phyloP scores from a whole-genome alignment of 139 green algal genomes.

The Chlamydomonas schloesseri region DNA sequence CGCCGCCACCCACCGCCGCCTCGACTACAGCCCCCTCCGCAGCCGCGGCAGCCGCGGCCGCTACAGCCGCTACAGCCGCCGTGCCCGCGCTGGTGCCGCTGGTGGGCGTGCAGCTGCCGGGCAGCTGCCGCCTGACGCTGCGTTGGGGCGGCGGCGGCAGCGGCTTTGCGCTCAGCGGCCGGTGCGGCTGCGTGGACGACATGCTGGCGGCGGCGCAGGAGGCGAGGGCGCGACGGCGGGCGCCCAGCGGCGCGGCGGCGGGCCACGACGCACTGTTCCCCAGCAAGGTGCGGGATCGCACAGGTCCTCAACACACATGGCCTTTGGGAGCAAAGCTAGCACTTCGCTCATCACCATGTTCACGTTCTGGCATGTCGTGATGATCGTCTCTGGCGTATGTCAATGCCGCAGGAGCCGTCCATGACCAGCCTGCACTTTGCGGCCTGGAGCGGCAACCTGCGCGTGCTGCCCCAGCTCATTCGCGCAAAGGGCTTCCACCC shows the following conservation, averaged over 20 bases:
- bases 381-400: no score
- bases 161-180: background rate
- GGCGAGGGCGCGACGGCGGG: background rate
- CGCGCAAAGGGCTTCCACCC: constrained; percentile 24
- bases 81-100: background rate
- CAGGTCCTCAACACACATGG: no score
- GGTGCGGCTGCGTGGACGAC: constrained; percentile 25
- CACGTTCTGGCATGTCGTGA: no score
- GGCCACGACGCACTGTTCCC: background rate
- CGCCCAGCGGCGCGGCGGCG: background rate
- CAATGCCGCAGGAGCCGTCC: constrained; percentile 25
- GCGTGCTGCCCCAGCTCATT: constrained; percentile 17
- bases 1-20: no score
- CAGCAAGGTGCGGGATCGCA: background rate
- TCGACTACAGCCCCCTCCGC: background rate
- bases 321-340: no score
- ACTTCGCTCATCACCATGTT: no score
- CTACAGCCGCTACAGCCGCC: no score
- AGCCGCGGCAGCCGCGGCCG: no score
- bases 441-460: constrained; percentile 26
- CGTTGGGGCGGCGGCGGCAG: background rate
- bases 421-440: constrained; percentile 37
- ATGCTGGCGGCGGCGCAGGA: constrained; percentile 21
- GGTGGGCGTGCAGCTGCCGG: constrained; percentile 28
- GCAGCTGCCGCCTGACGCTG: constrained; percentile 9